Percentiles rank a stretch among this genome's conserved stretches.
Evolutionary conservation across 202 grass and related monocot genomes (phyloP).

Genomic region (Elaeis oleifera): DNA sequence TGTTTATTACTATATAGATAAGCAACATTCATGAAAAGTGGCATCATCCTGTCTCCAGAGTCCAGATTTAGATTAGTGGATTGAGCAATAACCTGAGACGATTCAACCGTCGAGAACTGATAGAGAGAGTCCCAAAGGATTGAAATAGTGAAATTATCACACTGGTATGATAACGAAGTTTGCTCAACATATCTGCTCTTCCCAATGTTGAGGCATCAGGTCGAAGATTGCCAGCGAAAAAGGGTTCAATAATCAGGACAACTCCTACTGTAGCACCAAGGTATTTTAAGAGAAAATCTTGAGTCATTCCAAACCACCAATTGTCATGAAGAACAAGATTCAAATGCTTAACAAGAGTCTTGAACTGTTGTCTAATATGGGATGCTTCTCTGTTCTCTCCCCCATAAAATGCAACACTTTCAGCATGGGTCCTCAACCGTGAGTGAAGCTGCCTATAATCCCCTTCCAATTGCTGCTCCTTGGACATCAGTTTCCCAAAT

Average conservation of each 20-base stretch:
- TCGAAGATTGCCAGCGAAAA: slow-evolving; percentile 89
- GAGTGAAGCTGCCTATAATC: slow-evolving; percentile 94
- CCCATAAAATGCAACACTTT: slow-evolving; percentile 98
- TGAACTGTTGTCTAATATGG: slow-evolving; percentile 75
- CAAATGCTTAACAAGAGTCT: slow-evolving; percentile 70
- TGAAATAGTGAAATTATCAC: slow-evolving; percentile 97
- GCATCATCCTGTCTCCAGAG: slow-evolving; percentile 2
- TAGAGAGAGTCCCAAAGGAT: slow-evolving; percentile 80
- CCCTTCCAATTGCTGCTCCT: slow-evolving; percentile 90
- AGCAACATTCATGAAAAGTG: background rate
- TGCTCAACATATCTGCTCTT: slow-evolving; percentile 97
- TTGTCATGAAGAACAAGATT: slow-evolving; percentile 83
- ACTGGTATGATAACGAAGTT: slow-evolving; percentile 94
- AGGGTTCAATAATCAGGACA: slow-evolving; percentile 96
- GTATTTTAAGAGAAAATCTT: slow-evolving; percentile 98
- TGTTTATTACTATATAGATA: no score
- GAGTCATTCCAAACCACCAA: slow-evolving; percentile 99
- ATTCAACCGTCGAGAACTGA: slow-evolving; percentile 90
- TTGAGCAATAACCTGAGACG: slow-evolving; percentile 58
- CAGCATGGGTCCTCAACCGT: slow-evolving; percentile 90
- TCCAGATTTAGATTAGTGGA: slow-evolving; percentile 1
- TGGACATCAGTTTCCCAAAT: slow-evolving; percentile 94
- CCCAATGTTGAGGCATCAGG: slow-evolving; percentile 92
- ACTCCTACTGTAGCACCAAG: slow-evolving; percentile 94
- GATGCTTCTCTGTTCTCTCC: slow-evolving; percentile 84